Evolutionary conservation across 495 filamentous ascomycete genomes (phyloP).

Genomic region (Clavariopsis aquatica): DNA sequence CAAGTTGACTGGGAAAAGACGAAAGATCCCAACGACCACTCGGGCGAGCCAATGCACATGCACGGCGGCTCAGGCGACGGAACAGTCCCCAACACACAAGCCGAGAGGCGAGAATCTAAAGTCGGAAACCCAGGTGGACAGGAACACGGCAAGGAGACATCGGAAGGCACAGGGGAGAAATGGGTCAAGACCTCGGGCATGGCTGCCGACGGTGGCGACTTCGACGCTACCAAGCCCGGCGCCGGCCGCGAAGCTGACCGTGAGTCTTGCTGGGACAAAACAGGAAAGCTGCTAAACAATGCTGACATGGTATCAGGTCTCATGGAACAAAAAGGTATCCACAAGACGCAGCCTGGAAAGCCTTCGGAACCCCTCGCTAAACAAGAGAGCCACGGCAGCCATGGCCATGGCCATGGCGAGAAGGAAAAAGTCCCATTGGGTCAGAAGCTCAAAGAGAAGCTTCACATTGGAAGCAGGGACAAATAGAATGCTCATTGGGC

Average conservation of each 20-base stretch:
- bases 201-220: constrained; percentile 56
- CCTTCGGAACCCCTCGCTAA: neutral
- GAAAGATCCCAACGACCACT: constrained; percentile 37
- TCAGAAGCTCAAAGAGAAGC: constrained; percentile 45
- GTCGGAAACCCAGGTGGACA: constrained; percentile 52
- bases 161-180: constrained; percentile 54
- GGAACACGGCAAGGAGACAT: constrained; percentile 51
- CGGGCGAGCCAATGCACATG: constrained; percentile 38
- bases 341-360: constrained; percentile 27
- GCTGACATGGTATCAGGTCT: constrained; percentile 38
- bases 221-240: constrained; percentile 62
- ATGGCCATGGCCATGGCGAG: neutral
- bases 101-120: constrained; percentile 45
- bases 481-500: constrained; percentile 10
- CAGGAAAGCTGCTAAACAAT: constrained; percentile 2
- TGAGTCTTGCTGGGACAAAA: constrained; percentile 45
- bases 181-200: constrained; percentile 59
- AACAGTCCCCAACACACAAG: constrained; percentile 13
- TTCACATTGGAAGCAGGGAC: constrained; percentile 41
- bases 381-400: no score
- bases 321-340: constrained; percentile 40
- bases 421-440: constrained; percentile 36
- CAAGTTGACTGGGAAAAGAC: no score
- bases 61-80: constrained; percentile 30
- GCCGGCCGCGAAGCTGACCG: constrained; percentile 66